These are phyloP conservation scores for Lasiosphaeria hispida DNA, from an alignment of 495 filamentous ascomycete genomes.

Conservation along the genomic window DNA sequence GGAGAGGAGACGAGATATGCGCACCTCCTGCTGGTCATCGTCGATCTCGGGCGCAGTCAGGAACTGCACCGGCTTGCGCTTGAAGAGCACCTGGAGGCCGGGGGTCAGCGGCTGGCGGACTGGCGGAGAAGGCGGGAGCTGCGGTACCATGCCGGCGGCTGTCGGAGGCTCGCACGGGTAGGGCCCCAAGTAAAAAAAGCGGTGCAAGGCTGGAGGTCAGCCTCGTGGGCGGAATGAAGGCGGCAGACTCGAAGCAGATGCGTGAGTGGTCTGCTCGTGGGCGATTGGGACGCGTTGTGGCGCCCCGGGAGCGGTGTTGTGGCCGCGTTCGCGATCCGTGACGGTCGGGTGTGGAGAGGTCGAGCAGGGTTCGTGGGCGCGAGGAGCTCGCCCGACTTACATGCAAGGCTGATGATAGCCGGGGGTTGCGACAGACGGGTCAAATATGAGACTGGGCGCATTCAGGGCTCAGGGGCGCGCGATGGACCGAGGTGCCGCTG, in stretches of 20 bases:
- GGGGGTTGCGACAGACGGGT: slow-evolving; percentile 22
- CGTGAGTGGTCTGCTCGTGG: neutral
- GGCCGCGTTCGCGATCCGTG: slow-evolving; percentile 31
- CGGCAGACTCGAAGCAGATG: neutral
- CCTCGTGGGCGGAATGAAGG: slow-evolving; percentile 22
- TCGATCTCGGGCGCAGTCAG: slow-evolving; percentile 68
- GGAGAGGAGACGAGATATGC: slow-evolving; percentile 13
- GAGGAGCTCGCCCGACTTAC: slow-evolving; percentile 20
- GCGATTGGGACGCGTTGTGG: slow-evolving; percentile 28
- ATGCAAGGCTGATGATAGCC: slow-evolving; percentile 27
- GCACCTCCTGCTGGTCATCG: slow-evolving; percentile 77
- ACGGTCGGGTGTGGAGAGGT: slow-evolving; percentile 34
- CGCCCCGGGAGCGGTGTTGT: slow-evolving; percentile 24
- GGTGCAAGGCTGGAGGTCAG: slow-evolving; percentile 32
- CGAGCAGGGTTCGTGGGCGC: slow-evolving; percentile 25
- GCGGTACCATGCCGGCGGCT: slow-evolving; percentile 29
- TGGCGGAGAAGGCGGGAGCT: slow-evolving; percentile 1
- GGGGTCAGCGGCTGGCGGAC: slow-evolving; percentile 13
- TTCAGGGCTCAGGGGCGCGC: slow-evolving; percentile 8
- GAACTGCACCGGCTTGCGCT: slow-evolving; percentile 91
- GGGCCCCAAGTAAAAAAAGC: slow-evolving; percentile 5
- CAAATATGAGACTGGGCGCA: slow-evolving; percentile 13
- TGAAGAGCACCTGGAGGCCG: slow-evolving; percentile 75
- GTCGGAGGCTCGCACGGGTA: neutral
- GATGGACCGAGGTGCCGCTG: neutral